Percentiles rank a stretch among this genome's conserved stretches.
Conservation (phyloP, 2,329 filamentous ascomycete genomes). For the Blastomyces gilchristii region DNA sequence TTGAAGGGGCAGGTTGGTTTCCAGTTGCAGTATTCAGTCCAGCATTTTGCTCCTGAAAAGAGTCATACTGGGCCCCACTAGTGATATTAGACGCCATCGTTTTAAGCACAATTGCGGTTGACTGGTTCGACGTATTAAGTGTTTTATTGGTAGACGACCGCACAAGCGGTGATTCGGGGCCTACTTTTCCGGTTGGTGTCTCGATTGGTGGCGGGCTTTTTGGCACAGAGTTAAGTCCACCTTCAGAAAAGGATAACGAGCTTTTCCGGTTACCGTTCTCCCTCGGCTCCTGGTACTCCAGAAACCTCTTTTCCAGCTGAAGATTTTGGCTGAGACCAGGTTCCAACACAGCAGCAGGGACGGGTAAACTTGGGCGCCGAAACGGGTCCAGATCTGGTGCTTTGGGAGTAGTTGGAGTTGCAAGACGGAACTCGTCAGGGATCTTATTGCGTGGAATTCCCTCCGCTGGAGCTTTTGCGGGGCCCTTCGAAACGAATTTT, state of each 20-base stretch:
- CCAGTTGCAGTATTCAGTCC: conserved; percentile 17
- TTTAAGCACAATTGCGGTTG: neutral
- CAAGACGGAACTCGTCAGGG: neutral
- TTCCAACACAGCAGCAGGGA: conserved; percentile 4
- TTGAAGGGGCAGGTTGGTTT: conserved; percentile 22
- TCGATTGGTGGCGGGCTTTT: neutral
- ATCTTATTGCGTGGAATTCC: neutral
- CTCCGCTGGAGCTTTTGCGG: neutral
- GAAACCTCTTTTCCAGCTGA: neutral
- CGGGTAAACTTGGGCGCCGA: neutral
- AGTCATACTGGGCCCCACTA: neutral
- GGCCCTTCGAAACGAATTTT: neutral
- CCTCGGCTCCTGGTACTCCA: neutral
- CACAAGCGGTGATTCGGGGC: neutral
- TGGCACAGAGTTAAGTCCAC: neutral
- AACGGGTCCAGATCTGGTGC: neutral
- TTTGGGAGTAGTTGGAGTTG: conserved; percentile 1
- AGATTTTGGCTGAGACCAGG: neutral
- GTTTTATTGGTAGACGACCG: neutral
- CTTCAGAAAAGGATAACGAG: neutral
- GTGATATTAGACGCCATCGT: neutral
- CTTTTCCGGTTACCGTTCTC: neutral
- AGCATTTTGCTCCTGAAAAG: neutral
- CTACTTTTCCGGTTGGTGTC: neutral
- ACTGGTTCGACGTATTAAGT: neutral